These are phyloP conservation scores for Lepraria neglecta DNA, from an alignment of 495 filamentous ascomycete species.

Conservation along the genomic window DNA sequence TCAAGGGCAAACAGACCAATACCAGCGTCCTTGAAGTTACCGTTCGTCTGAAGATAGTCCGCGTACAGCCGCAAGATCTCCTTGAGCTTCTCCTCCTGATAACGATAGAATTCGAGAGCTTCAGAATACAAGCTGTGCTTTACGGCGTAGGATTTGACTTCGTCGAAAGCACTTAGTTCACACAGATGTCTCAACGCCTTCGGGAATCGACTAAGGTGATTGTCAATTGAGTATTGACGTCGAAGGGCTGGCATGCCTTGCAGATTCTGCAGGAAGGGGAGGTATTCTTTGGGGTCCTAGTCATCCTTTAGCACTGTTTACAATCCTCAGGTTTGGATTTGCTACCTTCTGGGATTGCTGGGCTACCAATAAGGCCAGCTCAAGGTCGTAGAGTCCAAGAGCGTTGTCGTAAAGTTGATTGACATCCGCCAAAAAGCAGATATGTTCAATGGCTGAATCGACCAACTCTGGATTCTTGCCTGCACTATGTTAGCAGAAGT, in stretches of 20 bases:
- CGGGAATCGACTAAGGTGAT: slow-evolving; percentile 64
- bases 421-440: slow-evolving; percentile 91
- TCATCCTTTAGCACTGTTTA: neutral
- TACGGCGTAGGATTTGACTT: slow-evolving; percentile 63
- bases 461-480: slow-evolving; percentile 53
- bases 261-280: slow-evolving; percentile 84
- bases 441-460: slow-evolving; percentile 71
- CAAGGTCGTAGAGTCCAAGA: slow-evolving; percentile 83
- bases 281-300: slow-evolving; percentile 81
- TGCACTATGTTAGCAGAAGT: slow-evolving; percentile 29
- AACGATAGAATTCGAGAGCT: slow-evolving; percentile 77
- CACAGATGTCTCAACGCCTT: slow-evolving; percentile 78
- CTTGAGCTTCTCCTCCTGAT: slow-evolving; percentile 55
- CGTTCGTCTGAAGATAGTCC: slow-evolving; percentile 63
- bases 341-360: slow-evolving; percentile 78
- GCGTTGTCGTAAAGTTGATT: slow-evolving; percentile 89
- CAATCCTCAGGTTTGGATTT: too few species aligned
- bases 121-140: slow-evolving; percentile 73
- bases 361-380: slow-evolving; percentile 81
- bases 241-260: slow-evolving; percentile 63
- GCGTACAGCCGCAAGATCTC: slow-evolving; percentile 71
- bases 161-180: slow-evolving; percentile 60
- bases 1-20: slow-evolving; percentile 41
- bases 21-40: slow-evolving; percentile 76
- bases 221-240: slow-evolving; percentile 77